phyloP scores from a whole-genome alignment of 768 basidiomycete genomes.

The Coprinellus aureogranulatus region DNA sequence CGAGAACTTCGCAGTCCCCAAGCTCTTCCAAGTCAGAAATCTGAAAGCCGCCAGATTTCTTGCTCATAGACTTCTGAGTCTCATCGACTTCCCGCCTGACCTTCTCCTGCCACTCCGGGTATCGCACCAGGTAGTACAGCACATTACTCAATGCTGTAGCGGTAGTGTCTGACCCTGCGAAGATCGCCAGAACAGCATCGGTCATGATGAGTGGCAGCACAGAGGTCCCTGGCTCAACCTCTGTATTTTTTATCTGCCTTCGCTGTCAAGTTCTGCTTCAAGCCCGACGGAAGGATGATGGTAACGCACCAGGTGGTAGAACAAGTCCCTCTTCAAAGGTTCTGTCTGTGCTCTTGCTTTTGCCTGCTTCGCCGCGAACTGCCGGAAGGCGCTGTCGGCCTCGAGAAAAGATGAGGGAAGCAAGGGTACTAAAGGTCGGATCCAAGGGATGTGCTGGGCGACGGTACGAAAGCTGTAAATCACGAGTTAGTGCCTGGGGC shows the following conservation, averaged over 20 bases:
- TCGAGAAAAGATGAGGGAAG: not conserved
- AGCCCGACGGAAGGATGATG: not conserved
- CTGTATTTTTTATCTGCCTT: slow-evolving; percentile 14
- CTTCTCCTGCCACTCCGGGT: slow-evolving; percentile 18
- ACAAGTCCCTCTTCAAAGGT: slow-evolving; percentile 20
- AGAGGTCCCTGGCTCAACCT: slow-evolving; percentile 1
- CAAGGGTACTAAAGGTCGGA: not conserved
- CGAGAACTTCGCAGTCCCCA: slow-evolving; percentile 22
- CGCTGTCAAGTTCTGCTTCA: not conserved
- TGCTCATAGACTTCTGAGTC: slow-evolving; percentile 2
- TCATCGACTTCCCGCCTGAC: slow-evolving; percentile 27
- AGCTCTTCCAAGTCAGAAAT: slow-evolving; percentile 17
- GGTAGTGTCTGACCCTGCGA: slow-evolving; percentile 31
- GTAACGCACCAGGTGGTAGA: slow-evolving; percentile 23
- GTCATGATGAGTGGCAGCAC: slow-evolving; percentile 13
- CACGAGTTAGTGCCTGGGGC: not conserved
- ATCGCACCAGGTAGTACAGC: slow-evolving; percentile 23
- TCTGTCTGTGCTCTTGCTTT: slow-evolving; percentile 15
- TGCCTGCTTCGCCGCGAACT: slow-evolving; percentile 14
- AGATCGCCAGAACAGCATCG: slow-evolving; percentile 23
- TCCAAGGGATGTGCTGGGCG: slow-evolving; percentile 14
- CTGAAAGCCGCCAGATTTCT: not conserved
- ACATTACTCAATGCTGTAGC: slow-evolving; percentile 22
- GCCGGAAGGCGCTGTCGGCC: not conserved
- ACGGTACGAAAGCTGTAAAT: not conserved